Conservation (phyloP, 805 yeast genomes). For the Candida boleticola region DNA sequence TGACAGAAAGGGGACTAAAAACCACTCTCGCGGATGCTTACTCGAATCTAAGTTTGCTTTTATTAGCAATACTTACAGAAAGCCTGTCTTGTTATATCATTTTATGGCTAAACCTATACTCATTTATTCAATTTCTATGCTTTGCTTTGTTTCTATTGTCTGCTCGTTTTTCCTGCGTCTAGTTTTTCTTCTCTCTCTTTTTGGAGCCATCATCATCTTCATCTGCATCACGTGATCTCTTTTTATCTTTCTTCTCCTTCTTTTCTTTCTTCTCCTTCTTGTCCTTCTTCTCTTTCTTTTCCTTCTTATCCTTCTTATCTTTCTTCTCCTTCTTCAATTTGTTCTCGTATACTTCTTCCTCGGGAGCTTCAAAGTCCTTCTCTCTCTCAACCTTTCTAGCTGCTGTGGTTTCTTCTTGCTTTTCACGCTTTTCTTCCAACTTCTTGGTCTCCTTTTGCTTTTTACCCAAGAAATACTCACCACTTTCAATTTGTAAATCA, state of each 20-base stretch:
- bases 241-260: slow-evolving; percentile 14
- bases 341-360: slow-evolving; percentile 59
- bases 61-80: too few species aligned
- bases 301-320: slow-evolving; percentile 16
- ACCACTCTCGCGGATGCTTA: too few species aligned
- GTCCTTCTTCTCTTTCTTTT: slow-evolving; percentile 20
- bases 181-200: background rate
- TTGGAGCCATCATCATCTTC: slow-evolving; percentile 6
- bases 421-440: slow-evolving; percentile 72
- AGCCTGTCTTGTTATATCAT: too few species aligned
- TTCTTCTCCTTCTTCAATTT: slow-evolving; percentile 21
- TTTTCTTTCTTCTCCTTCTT: slow-evolving; percentile 21
- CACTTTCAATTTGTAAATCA: slow-evolving; percentile 95
- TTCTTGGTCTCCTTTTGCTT: slow-evolving; percentile 73
- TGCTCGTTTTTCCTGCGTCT: background rate
- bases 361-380: slow-evolving; percentile 83
- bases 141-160: too few species aligned
- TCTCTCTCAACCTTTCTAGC: slow-evolving; percentile 67
- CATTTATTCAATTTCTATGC: too few species aligned
- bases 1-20: too few species aligned
- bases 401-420: slow-evolving; percentile 69
- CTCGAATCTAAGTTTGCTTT: too few species aligned
- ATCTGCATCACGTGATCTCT: slow-evolving; percentile 17
- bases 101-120: too few species aligned
- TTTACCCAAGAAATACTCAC: slow-evolving; percentile 94